Evolutionary conservation across 164 flowering plant species (phyloP), one percentile per base, ranked within the genome.

Genomic region (Piper betle): DNA sequence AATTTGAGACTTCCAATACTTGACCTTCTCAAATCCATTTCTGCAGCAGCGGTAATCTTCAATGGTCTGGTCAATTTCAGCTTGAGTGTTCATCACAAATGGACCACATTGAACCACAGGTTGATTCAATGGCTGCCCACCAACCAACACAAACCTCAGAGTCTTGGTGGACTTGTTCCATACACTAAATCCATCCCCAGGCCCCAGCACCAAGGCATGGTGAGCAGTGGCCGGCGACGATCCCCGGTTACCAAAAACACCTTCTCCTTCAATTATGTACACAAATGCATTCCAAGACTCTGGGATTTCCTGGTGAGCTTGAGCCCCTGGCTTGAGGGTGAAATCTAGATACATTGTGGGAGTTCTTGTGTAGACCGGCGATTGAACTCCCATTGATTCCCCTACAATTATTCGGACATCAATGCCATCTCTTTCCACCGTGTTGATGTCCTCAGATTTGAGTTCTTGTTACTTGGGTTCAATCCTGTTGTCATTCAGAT

Each of bases 331-430:
- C 64, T 74, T 64, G 4, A 87, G 63, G 12, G 86, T 82, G 75
- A 87, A 92, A 72, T 85, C 96, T 8, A 92, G 74, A 72, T 62
- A 92, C 89, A 88, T 87, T 64, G 95, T 78, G 12, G 98, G 98
- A 1, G 96, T 91, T 59, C 90, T 58, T 3, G 96, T 88, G 78
- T 81, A 88, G 11, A 91, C 84, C 3, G 94, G 86, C 37, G 98
- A 91, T 11, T 57, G 65, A 4, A 79, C 75, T 10, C 96, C 96
- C 91, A 88, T 77, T 37, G 95, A 61, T 72, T 91, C 95, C 37
- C 98, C 96, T 42, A 96, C 98, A 43, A 91, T 84, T 2, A 91
- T 74, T 60, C 79, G 65, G 25, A 87, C 98, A 48, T 82, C 76
- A 20, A 84, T 89, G 2, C 95, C 98, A 46, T 88, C 86, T 66